Conservation (phyloP, 768 basidiomycete species). For the Lactarius trivialis region DNA sequence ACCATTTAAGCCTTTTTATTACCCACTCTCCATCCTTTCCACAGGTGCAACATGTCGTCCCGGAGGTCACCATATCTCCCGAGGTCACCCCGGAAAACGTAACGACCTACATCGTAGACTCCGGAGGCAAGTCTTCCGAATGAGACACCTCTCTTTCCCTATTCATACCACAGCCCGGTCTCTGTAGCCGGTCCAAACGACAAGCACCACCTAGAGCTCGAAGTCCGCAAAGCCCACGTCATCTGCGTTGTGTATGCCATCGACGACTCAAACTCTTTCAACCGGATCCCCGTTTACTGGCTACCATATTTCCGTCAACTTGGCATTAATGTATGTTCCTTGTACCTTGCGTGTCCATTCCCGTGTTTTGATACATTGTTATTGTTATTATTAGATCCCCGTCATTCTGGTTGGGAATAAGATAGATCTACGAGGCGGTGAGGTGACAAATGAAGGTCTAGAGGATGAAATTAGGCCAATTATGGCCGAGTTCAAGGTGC, state of each 20-base stretch:
- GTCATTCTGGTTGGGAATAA: constrained; percentile 98
- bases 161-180: constrained; percentile 7
- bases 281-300: constrained; percentile 98
- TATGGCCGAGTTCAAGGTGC: constrained; percentile 97
- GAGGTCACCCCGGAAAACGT: constrained; percentile 97
- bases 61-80: constrained; percentile 96
- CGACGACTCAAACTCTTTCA: constrained; percentile 93
- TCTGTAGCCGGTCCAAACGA: constrained; percentile 75
- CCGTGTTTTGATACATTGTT: background rate
- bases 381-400: constrained; percentile 57
- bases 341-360: background rate
- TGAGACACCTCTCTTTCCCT: background rate
- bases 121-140: constrained; percentile 61
- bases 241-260: constrained; percentile 97
- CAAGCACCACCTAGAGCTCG: constrained; percentile 81
- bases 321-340: constrained; percentile 78
- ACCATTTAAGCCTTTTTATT: constrained; percentile 3
- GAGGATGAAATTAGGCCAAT: constrained; percentile 95
- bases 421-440: constrained; percentile 89
- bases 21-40: background rate
- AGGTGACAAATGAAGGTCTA: constrained; percentile 88
- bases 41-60: constrained; percentile 91
- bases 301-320: constrained; percentile 90
- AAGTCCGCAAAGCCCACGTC: constrained; percentile 96
- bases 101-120: constrained; percentile 96